These are phyloP conservation scores for Oropetium thomaeum DNA, from an alignment of 176 grass and related monocot genomes.

Conservation along the genomic window DNA sequence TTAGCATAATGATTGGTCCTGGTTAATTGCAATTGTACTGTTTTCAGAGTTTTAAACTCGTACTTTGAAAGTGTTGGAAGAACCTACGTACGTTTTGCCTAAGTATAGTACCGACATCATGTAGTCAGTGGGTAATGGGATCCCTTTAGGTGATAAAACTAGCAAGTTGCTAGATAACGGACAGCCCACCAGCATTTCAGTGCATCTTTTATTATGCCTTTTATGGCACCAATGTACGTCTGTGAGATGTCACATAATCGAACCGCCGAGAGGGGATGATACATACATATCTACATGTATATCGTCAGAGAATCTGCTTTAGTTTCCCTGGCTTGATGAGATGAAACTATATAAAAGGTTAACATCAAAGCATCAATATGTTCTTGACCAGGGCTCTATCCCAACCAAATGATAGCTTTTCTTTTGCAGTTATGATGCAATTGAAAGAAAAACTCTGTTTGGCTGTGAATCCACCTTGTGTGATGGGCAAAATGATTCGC, in stretches of 20 bases:
- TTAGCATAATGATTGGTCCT: neutral
- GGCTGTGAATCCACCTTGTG: no score
- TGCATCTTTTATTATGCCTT: constrained; percentile 34
- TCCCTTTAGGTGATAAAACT: constrained; percentile 35
- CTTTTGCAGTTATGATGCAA: neutral
- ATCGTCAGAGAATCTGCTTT: constrained; percentile 3
- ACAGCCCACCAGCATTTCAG: constrained; percentile 39
- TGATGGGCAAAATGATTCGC: neutral
- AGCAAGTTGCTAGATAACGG: constrained; percentile 42
- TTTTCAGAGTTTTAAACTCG: neutral
- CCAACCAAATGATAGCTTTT: neutral
- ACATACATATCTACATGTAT: neutral
- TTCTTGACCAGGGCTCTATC: neutral
- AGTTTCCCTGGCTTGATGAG: neutral
- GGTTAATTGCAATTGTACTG: neutral
- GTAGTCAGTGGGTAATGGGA: constrained; percentile 37
- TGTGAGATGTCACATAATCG: constrained; percentile 18
- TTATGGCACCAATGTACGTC: constrained; percentile 36
- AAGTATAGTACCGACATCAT: constrained; percentile 35
- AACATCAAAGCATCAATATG: constrained; percentile 7
- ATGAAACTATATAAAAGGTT: constrained; percentile 20
- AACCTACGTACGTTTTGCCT: neutral
- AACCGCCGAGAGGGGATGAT: neutral
- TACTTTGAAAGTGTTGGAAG: constrained; percentile 2
- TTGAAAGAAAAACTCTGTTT: no score